Percentiles rank a stretch among this genome's conserved stretches.
Evolutionary conservation across 805 yeast species (phyloP).

Genomic region (Wickerhamiella dianesei): DNA sequence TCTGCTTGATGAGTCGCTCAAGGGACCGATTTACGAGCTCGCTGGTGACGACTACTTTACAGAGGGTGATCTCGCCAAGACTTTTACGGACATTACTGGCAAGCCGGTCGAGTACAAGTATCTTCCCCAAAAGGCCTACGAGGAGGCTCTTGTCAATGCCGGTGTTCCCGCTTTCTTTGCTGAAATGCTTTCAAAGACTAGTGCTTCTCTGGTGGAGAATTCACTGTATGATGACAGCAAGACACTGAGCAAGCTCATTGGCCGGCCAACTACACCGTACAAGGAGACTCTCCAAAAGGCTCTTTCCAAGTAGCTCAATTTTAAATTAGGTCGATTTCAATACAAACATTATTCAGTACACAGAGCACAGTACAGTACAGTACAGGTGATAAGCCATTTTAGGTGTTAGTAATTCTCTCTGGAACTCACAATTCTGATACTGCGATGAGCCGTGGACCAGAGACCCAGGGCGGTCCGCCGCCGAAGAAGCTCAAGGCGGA

Average conservation of each 20-base stretch:
- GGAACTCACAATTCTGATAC: no score
- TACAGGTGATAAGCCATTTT: no score
- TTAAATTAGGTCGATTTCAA: no score
- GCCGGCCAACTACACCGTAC: background rate
- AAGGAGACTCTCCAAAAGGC: background rate
- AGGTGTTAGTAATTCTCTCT: no score
- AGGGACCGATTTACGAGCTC: background rate
- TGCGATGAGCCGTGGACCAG: background rate
- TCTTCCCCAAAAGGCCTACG: background rate
- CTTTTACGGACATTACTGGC: background rate
- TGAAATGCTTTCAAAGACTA: background rate
- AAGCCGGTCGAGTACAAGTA: background rate
- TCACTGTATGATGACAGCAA: background rate
- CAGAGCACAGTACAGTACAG: no score
- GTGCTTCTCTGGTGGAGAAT: background rate
- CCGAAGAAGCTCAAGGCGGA: conserved; percentile 24
- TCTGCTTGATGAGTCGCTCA: background rate
- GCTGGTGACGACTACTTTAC: background rate
- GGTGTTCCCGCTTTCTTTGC: background rate
- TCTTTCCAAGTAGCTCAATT: no score
- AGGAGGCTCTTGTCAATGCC: background rate
- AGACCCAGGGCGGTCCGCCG: conserved; percentile 23
- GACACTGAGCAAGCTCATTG: background rate
- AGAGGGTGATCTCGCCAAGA: background rate
- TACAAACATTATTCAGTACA: no score